Evolutionary conservation across 352 stramenopile species (phyloP).

Genomic region (Phytophthora macrochlamydospora): DNA sequence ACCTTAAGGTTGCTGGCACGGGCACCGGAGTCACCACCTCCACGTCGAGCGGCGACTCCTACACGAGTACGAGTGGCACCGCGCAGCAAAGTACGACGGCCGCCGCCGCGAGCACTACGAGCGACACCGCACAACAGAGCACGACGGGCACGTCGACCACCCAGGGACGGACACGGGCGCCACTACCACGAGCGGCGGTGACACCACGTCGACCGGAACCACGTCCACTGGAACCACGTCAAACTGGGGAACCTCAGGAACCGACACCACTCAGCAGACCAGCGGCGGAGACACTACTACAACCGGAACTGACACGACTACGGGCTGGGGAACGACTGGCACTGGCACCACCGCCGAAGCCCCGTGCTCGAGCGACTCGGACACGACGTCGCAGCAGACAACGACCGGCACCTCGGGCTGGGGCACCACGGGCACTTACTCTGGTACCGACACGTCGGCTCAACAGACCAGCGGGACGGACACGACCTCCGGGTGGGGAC

Average conservation of each 20-base stretch:
- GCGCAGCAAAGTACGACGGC: slow-evolving; percentile 16
- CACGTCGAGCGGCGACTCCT: slow-evolving; percentile 19
- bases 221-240: slow-evolving; percentile 9
- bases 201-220: slow-evolving; percentile 17
- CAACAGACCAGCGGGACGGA: not conserved
- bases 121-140: not conserved
- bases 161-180: slow-evolving; percentile 12
- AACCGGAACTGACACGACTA: slow-evolving; percentile 1
- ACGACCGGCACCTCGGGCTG: slow-evolving; percentile 10
- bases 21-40: slow-evolving; percentile 26
- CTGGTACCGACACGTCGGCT: not conserved
- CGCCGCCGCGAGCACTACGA: slow-evolving; percentile 6
- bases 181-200: slow-evolving; percentile 8
- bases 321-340: not conserved
- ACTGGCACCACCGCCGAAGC: slow-evolving; percentile 11
- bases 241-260: not conserved
- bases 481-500: too few relatives aligned
- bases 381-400: slow-evolving; percentile 16
- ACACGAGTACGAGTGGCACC: slow-evolving; percentile 15
- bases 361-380: not conserved
- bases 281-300: not conserved
- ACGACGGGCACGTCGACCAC: slow-evolving; percentile 14
- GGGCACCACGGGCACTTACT: not conserved
- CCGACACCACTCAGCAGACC: not conserved
- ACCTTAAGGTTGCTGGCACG: slow-evolving; percentile 18